Percentiles rank a stretch among this genome's conserved stretches.
Evolutionary conservation across 2,329 filamentous ascomycete species (phyloP).

Genomic region (Ophiostoma perfectum): DNA sequence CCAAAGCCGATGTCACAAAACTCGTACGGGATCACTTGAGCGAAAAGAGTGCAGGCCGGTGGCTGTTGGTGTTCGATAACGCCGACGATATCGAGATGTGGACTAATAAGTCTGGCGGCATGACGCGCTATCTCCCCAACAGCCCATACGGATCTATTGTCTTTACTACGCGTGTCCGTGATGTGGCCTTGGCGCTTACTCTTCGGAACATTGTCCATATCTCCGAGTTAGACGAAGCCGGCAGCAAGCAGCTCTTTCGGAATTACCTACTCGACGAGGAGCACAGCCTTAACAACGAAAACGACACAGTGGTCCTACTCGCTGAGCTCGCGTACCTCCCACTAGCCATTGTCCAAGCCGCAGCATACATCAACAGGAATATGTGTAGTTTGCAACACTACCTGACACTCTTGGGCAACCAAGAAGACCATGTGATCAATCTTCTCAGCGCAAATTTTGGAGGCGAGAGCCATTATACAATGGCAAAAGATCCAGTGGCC

Average conservation of each 20-base stretch:
- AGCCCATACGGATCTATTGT: not conserved
- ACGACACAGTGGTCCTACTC: slow-evolving; percentile 12
- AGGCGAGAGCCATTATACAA: too few species aligned
- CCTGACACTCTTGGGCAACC: too few species aligned
- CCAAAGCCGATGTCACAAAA: slow-evolving; percentile 34
- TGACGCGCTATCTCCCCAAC: too few species aligned
- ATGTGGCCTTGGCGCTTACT: too few species aligned
- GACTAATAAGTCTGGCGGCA: too few species aligned
- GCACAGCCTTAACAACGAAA: not conserved
- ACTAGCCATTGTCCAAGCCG: slow-evolving; percentile 25
- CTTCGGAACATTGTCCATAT: too few species aligned
- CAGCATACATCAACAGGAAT: slow-evolving; percentile 22
- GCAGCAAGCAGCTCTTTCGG: slow-evolving; percentile 26
- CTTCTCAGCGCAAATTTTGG: too few species aligned
- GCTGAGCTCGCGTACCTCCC: slow-evolving; percentile 20
- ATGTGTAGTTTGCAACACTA: not conserved
- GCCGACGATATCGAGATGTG: slow-evolving; percentile 34
- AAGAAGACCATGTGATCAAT: too few species aligned
- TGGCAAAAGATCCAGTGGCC: too few species aligned
- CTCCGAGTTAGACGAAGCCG: not conserved
- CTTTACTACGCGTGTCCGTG: slow-evolving; percentile 11
- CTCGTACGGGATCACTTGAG: slow-evolving; percentile 36
- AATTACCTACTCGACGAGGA: slow-evolving; percentile 22
- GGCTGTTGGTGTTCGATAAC: slow-evolving; percentile 44
- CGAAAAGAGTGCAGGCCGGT: slow-evolving; percentile 29